phyloP scores from a whole-genome alignment of 2,329 filamentous ascomycete genomes.

The Xylaria sp. region DNA sequence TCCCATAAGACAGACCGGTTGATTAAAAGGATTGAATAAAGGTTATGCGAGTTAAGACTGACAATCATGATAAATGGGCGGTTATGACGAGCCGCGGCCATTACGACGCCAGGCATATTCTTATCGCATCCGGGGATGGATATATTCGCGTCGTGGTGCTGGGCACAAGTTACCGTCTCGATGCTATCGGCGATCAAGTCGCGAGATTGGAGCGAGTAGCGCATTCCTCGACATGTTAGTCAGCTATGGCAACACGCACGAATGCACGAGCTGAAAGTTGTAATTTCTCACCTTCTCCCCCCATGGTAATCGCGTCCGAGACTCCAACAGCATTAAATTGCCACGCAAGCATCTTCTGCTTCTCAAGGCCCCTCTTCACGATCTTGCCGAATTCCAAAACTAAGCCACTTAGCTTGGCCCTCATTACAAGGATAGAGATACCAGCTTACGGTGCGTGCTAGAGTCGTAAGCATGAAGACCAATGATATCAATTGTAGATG shows the following conservation, averaged over 20 bases:
- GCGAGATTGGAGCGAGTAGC: slow-evolving; percentile 86
- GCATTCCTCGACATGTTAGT: slow-evolving; percentile 70
- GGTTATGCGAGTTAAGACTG: slow-evolving; percentile 13
- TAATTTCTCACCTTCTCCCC: slow-evolving; percentile 70
- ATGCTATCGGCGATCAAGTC: slow-evolving; percentile 95
- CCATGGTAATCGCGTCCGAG: slow-evolving; percentile 94
- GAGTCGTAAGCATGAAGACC: slow-evolving; percentile 8
- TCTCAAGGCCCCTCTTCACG: slow-evolving; percentile 80
- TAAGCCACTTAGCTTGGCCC: slow-evolving; percentile 42
- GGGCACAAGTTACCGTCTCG: slow-evolving; percentile 89
- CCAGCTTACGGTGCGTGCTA: slow-evolving; percentile 41
- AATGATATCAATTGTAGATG: background rate
- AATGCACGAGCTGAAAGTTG: background rate
- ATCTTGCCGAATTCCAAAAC: slow-evolving; percentile 87
- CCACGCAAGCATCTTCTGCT: slow-evolving; percentile 89
- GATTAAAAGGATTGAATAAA: background rate
- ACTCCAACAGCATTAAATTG: slow-evolving; percentile 92
- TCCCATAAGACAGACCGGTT: background rate
- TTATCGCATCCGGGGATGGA: slow-evolving; percentile 95
- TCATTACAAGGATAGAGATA: background rate
- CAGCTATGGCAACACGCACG: background rate
- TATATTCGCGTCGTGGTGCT: slow-evolving; percentile 92
- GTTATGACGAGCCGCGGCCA: slow-evolving; percentile 91
- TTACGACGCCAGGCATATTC: slow-evolving; percentile 94
- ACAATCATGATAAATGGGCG: slow-evolving; percentile 87